phyloP scores from a whole-genome alignment of 2,329 filamentous ascomycete genomes.

The Fusarium hostae region DNA sequence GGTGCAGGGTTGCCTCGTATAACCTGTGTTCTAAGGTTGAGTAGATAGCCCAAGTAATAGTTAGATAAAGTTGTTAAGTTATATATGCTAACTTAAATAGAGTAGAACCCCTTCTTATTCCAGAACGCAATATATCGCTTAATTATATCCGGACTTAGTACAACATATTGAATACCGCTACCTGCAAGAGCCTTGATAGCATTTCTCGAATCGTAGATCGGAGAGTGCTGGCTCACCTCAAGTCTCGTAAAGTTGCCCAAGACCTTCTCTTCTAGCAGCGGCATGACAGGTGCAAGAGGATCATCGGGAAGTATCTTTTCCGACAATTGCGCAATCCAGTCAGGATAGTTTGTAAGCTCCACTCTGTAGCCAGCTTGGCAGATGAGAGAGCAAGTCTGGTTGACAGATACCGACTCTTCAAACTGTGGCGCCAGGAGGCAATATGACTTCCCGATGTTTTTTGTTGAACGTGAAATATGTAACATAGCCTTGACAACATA shows the following conservation, averaged over 20 bases:
- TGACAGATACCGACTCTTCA: neutral
- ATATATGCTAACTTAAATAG: neutral
- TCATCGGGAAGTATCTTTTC: neutral
- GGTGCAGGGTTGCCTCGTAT: too few species aligned
- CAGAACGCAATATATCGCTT: neutral
- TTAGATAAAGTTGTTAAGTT: too few species aligned
- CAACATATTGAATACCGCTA: neutral
- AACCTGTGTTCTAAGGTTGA: too few species aligned
- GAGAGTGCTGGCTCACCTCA: slow-evolving; percentile 3
- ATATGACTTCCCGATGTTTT: neutral
- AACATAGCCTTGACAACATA: slow-evolving; percentile 1
- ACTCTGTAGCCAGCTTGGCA: neutral
- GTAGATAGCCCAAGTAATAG: too few species aligned
- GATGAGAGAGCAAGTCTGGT: neutral
- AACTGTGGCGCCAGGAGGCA: neutral
- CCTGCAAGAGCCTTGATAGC: neutral
- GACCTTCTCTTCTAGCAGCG: neutral
- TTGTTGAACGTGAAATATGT: neutral
- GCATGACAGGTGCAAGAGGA: slow-evolving; percentile 4
- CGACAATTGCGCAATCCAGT: neutral
- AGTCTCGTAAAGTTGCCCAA: slow-evolving; percentile 1
- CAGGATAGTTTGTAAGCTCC: neutral
- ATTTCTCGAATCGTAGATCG: neutral
- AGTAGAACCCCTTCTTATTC: slow-evolving; percentile 1
- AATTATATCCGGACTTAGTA: neutral